A percentile compares a stretch with the other conserved stretches of the same genome.
These are phyloP conservation scores for Psilocybe sp. DNA, from an alignment of 768 basidiomycete genomes.

Conservation along the genomic window DNA sequence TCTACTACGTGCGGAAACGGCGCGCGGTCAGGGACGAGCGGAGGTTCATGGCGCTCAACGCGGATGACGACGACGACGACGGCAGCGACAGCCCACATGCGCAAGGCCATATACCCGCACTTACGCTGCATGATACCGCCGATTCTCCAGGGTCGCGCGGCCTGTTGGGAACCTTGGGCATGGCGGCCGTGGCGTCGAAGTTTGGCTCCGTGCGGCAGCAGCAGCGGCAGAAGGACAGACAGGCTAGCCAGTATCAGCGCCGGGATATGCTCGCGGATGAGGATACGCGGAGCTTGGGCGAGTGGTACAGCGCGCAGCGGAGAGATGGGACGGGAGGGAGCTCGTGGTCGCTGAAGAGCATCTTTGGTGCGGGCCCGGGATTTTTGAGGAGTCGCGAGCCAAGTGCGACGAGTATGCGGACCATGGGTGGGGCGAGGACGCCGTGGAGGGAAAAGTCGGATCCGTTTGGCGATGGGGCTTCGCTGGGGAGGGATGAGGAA, in stretches of 20 bases:
- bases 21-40: constrained; percentile 15
- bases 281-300: constrained; percentile 54
- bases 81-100: constrained; percentile 32
- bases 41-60: constrained; percentile 25
- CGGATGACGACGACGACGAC: constrained; percentile 24
- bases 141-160: constrained; percentile 13
- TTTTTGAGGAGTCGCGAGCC: constrained; percentile 33
- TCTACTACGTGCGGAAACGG: constrained; percentile 44
- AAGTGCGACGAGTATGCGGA: constrained; percentile 26
- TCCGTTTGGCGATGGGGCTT: constrained; percentile 46
- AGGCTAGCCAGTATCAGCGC: constrained; percentile 32
- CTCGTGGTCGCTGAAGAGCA: constrained; percentile 51
- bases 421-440: constrained; percentile 14
- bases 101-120: constrained; percentile 28
- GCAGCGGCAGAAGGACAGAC: no score
- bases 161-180: constrained; percentile 19
- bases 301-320: constrained; percentile 31
- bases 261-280: constrained; percentile 80
- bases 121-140: constrained; percentile 17
- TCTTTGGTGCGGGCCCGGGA: constrained; percentile 32
- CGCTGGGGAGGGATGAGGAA: constrained; percentile 34
- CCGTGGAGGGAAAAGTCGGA: constrained; percentile 47
- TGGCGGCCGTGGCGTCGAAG: constrained; percentile 28
- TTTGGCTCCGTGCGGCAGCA: constrained; percentile 16
- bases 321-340: constrained; percentile 44